phyloP scores from a whole-genome alignment of 805 yeast species.

The Cyberlindnera petersonii region DNA sequence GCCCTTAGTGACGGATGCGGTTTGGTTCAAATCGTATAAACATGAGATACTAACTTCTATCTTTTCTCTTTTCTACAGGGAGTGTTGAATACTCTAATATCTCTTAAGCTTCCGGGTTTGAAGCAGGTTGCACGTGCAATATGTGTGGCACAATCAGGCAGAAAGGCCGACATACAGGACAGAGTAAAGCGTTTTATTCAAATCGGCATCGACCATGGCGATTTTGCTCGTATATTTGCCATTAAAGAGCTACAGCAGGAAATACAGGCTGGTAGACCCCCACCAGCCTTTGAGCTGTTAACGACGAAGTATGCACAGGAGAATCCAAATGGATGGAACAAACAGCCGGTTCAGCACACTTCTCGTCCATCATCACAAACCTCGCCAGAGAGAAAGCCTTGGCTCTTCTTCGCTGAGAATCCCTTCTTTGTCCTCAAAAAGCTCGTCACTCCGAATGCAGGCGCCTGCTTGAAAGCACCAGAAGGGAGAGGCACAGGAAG shows the following conservation, averaged over 20 bases:
- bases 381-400: conserved; percentile 29
- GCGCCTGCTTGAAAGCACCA: conserved; percentile 36
- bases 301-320: conserved; percentile 6
- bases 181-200: conserved; percentile 46
- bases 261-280: conserved; percentile 29
- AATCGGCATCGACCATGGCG: conserved; percentile 38
- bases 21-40: conserved; percentile 32
- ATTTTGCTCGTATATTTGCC: conserved; percentile 41
- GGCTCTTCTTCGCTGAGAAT: conserved; percentile 47
- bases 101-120: conserved; percentile 43
- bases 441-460: conserved; percentile 46
- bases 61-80: neutral
- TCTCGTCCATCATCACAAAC: conserved; percentile 9
- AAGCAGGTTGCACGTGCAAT: conserved; percentile 50
- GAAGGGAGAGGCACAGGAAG: conserved; percentile 44
- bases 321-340: neutral
- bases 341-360: conserved; percentile 2
- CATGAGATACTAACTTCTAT: conserved; percentile 3
- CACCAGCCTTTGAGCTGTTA: conserved; percentile 37
- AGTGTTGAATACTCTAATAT: neutral
- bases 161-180: conserved; percentile 57
- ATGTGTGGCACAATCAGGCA: conserved; percentile 49
- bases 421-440: conserved; percentile 53
- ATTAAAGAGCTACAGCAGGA: conserved; percentile 42
- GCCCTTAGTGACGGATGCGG: too few species aligned